Evolutionary conservation across 495 filamentous ascomycete genomes (phyloP).

Genomic region (Aspergillus haitiensis): DNA sequence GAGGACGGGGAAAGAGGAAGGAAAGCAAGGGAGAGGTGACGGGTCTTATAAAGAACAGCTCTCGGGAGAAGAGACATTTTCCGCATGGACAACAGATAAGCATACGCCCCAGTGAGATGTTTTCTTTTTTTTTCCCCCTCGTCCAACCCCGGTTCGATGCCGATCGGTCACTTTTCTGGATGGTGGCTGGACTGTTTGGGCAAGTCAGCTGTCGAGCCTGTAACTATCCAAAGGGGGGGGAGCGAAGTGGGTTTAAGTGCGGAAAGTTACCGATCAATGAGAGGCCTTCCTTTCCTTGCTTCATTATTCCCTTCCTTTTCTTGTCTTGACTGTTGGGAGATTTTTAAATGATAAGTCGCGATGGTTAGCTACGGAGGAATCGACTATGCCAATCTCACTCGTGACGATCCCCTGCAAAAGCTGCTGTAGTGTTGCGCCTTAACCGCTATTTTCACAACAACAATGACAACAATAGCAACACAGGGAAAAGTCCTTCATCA

Average conservation of each 20-base stretch:
- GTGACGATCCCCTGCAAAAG: no score
- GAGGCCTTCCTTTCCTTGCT: no score
- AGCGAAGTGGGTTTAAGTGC: background rate
- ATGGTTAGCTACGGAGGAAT: no score
- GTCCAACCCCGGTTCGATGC: background rate
- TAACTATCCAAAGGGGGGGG: background rate
- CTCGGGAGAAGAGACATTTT: background rate
- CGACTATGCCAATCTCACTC: no score
- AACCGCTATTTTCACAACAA: no score
- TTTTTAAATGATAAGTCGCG: no score
- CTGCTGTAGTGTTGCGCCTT: no score
- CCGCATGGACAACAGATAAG: background rate
- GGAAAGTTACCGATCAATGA: background rate
- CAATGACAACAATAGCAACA: no score
- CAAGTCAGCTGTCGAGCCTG: background rate
- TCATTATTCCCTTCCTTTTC: no score
- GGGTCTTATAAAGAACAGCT: background rate
- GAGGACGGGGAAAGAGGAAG: background rate
- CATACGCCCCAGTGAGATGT: background rate
- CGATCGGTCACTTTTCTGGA: background rate
- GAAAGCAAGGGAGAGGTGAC: background rate
- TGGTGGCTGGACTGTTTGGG: background rate
- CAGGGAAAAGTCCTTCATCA: no score
- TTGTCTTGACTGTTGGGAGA: no score
- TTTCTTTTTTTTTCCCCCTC: background rate